Base-by-base conservation (phyloP, 225 moss, liverwort and hornwort species). In the Pleurozium schreberi region DNA sequence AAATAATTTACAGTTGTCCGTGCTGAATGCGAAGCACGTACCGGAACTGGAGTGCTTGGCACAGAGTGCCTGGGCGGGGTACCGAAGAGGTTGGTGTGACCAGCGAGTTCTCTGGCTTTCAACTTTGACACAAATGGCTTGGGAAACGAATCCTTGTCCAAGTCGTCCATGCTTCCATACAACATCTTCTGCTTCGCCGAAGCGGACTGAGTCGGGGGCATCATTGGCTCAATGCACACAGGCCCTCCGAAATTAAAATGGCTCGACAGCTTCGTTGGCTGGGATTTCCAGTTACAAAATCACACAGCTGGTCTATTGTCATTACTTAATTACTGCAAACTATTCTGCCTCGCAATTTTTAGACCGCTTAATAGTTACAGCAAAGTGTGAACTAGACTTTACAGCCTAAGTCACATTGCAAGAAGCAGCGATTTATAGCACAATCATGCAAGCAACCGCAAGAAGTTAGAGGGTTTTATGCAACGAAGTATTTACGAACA, bases 101-200 rank as follows among this genome's bases (percentile, higher is more conserved):
- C 93, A 45, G 93, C 90, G 31, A 93, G 91, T 65, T 90, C 90
- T 86, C 76, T 88, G 83, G 75, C 86, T 91, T 93, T 93, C 52
- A 36, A 75, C 43, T 65, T 50, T 7, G 91, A 93, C 83, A 90
- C 84, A 63, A 84, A 14, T 30, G 91, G 70, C 77, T 88, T 89
- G 3, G 81, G 86, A 73, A 75, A 84, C 9, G 81, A 63, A 43
- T 88, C 88, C 63, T 74, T 86, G 77, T 91, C 91, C 42, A 87
- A 76, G 36, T 89, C 90, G 40, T 88, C 91, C 88, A 90, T 91
- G 14, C 84, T 86, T 58, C 93, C 91, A 73, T 87, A 85, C 64
- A 93, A 55, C 89, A 90, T 90, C 70, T 76, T 91, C 81, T 93
- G 91, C 84, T 73, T 93, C 33, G 87, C 93, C 93, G 91, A 93